A percentile compares a stretch with the other conserved stretches of the same genome.
phyloP scores from a whole-genome alignment of 163 green algal genomes.

The Chloromonas sp. region DNA sequence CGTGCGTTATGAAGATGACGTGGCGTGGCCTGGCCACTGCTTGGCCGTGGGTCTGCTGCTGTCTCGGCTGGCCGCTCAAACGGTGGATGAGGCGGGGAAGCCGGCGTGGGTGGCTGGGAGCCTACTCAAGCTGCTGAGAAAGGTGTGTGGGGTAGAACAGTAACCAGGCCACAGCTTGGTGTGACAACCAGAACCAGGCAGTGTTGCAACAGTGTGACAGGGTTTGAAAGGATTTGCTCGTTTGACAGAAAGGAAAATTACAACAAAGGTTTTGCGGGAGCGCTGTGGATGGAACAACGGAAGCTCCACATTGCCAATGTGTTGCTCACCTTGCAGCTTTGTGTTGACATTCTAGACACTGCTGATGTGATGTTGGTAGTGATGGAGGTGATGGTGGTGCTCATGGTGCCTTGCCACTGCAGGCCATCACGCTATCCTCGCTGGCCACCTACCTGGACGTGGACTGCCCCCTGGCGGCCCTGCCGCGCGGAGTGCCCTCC shows the following conservation, averaged over 20 bases:
- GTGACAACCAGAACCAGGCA: neutral
- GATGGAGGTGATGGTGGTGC: too few species aligned
- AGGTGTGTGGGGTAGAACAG: conserved; percentile 12
- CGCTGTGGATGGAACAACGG: neutral
- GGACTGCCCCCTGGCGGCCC: conserved; percentile 17
- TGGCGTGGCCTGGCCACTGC: conserved; percentile 36
- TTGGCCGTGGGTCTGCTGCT: conserved; percentile 77
- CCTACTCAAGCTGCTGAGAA: conserved; percentile 42
- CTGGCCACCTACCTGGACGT: conserved; percentile 85
- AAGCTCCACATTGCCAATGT: too few species aligned
- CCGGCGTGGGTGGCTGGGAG: conserved; percentile 72
- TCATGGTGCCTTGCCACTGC: neutral
- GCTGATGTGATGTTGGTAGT: too few species aligned
- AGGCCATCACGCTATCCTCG: conserved; percentile 63
- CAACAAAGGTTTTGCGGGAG: neutral
- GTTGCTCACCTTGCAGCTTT: too few species aligned
- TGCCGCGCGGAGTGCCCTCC: conserved; percentile 15
- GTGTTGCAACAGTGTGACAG: too few species aligned
- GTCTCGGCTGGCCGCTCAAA: conserved; percentile 62
- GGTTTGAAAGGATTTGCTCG: neutral
- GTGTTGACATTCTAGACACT: too few species aligned
- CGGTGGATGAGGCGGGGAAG: conserved; percentile 65
- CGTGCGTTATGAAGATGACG: conserved; percentile 75
- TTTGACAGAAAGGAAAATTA: neutral
- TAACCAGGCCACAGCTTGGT: neutral